Base-by-base conservation (phyloP, 768 basidiomycete species). In the Suillus variegatus region DNA sequence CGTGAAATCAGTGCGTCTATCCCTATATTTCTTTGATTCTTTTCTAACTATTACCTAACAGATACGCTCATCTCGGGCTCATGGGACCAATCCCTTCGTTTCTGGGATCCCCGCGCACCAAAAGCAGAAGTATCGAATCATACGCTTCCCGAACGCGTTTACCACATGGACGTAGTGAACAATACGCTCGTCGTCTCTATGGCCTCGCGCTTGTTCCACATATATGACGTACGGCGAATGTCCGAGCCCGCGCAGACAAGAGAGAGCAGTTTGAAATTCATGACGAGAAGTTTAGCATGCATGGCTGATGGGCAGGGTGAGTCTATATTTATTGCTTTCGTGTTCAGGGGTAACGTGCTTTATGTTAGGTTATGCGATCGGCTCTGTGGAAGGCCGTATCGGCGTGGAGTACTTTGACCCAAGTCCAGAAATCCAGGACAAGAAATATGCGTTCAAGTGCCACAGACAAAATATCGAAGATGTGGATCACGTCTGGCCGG, bases 381-480 rank as follows among this genome's bases (percentile, higher is more conserved):
- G 91, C 0, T 95, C 94, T 0, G 94, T 96, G 16, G 97, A 99
- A 72, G 97, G 97, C 1, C 86, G 97, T 28, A 97, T 99, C 65
- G 95, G 96, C 0, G 95, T 99, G 38, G 97, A 99, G 76, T 99
- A 97, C 76, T 96, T 97, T 70, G 94, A 98, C 68, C 88, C 93
- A 2, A 86, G 86, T 4, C 83, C 89, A 0, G 86, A 86, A 32
- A 82, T 84, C 0, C 97, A 99, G 76, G 89, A 91, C n/a, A 84
- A 86, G 69, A 90, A 77, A 32, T 77, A 89, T 76, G 97, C 97
- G 3, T 99, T 98, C 86, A 95, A 97, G 75, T 97, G 96, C 68
- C 97, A 99, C 73, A 85, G 97, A 5, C 91, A 94, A 74, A 88
- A 92, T 5, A 88, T 95, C 66, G 90, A 93, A 44, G 94, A 93